These are phyloP conservation scores for Erysimum cheiri DNA, from an alignment of 441 rosid genomes.

Conservation along the genomic window DNA sequence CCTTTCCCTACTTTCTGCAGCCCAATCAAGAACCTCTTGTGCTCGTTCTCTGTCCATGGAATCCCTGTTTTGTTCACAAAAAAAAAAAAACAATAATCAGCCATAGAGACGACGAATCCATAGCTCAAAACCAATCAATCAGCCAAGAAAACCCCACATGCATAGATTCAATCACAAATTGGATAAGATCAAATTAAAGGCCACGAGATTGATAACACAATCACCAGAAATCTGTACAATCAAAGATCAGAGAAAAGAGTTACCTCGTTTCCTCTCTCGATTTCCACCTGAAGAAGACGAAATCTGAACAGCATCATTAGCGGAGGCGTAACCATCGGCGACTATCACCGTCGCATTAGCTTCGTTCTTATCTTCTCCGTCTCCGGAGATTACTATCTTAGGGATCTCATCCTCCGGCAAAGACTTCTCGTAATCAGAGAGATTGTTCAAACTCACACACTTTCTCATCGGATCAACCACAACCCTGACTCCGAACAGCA, in stretches of 20 bases:
- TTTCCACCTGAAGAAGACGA: slow-evolving; percentile 50
- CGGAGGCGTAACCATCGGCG: slow-evolving; percentile 75
- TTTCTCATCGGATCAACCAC: slow-evolving; percentile 94
- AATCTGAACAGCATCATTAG: slow-evolving; percentile 72
- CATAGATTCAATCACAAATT: slow-evolving; percentile 30
- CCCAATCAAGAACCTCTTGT: slow-evolving; percentile 80
- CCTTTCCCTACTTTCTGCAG: slow-evolving; percentile 87
- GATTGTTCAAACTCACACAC: slow-evolving; percentile 87
- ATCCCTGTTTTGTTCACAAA: slow-evolving; percentile 54
- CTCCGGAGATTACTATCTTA: slow-evolving; percentile 31
- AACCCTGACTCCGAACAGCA: slow-evolving; percentile 90
- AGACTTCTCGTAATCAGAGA: slow-evolving; percentile 81
- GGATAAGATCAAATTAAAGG: background rate
- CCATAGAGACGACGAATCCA: slow-evolving; percentile 1
- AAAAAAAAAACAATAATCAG: background rate
- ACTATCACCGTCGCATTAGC: slow-evolving; percentile 29
- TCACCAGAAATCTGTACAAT: slow-evolving; percentile 15
- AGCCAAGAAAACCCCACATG: slow-evolving; percentile 25
- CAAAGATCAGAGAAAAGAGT: background rate
- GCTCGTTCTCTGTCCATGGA: slow-evolving; percentile 96
- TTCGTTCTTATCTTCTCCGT: slow-evolving; percentile 41
- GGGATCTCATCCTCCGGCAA: slow-evolving; percentile 46
- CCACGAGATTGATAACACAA: background rate
- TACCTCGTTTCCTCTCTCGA: slow-evolving; percentile 93
- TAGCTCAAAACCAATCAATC: background rate